Base-by-base conservation (phyloP, 2,329 filamentous ascomycete species). In the Trichoderma harzianum region DNA sequence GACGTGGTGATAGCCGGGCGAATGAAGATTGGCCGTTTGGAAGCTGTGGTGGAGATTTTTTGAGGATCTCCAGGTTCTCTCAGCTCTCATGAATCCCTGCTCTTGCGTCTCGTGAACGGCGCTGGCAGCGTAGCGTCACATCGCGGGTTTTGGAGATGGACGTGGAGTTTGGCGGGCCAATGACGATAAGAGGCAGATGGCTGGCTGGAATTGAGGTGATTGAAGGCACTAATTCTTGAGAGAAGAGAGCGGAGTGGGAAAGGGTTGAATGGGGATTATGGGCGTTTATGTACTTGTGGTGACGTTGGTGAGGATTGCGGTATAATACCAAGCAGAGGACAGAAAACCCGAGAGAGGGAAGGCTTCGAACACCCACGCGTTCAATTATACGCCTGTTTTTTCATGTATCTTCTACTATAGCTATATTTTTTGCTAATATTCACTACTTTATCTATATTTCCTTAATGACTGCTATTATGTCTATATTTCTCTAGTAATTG, bases 71-170 rank as follows among this genome's bases (percentile, higher is more conserved):
- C 24, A 61, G 34, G 32, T 58, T 28, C 12, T 51, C 39, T 58
- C 24, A 67, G 64, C 64, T 51, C 18, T 36, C 57, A 24, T 14
- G 21, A 24, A 60, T 36, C 66, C 66, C 66, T 51, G 66, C 24
- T 62, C 66, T 11, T 34, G 26, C 57, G 66, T 69, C 57, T 53
- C 66, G 57, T 62, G 57, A 28, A 51, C 55, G 26, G 26, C 36
- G 57, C 30, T 47, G 39, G 57, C 57, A 53, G 57, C n/a, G 66
- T 69, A 39, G 34, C 66, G 53, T 69, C 66, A 43, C 12, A n/a
- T n/a, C 39, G 39, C 39, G 36, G 39, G 39, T 0, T 62, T 43
- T 62, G 36, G 14, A 36, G 36, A 55, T 21, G 26, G 53, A 43
- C 18, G 55, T n/a, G n/a, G n/a, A n/a, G n/a, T n/a, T n/a, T n/a